These are phyloP conservation scores for Moricandia arvensis DNA, from an alignment of 345 rosid genomes.

Conservation along the genomic window DNA sequence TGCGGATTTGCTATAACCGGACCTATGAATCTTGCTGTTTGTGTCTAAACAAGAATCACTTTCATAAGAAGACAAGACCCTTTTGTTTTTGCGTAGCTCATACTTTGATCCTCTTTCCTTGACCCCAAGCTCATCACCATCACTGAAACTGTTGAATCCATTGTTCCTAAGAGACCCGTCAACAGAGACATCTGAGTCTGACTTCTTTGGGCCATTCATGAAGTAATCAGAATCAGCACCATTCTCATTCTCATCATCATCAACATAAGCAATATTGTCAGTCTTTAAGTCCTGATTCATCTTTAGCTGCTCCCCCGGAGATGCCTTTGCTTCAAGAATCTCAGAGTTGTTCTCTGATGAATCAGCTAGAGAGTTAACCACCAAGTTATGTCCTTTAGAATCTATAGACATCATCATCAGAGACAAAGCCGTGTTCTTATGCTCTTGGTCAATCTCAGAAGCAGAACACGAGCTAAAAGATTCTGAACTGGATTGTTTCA, in stretches of 20 bases:
- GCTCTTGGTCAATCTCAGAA: constrained; percentile 65
- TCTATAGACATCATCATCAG: constrained; percentile 73
- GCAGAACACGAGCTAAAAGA: constrained; percentile 35
- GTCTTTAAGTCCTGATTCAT: constrained; percentile 1
- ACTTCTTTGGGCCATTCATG: constrained; percentile 58
- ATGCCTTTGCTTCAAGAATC: constrained; percentile 33
- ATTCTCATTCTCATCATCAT: constrained; percentile 10
- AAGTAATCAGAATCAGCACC: constrained; percentile 52
- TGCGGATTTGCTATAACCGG: constrained; percentile 30
- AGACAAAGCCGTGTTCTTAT: constrained; percentile 55
- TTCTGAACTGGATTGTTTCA: constrained; percentile 35
- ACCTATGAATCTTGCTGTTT: constrained; percentile 24
- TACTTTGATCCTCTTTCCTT: constrained; percentile 28
- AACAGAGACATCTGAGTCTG: constrained; percentile 47
- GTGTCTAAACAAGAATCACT: constrained; percentile 41
- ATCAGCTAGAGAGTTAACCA: too few relatives aligned
- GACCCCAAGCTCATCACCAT: background rate
- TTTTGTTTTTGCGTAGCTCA: constrained; percentile 44
- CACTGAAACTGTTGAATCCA: constrained; percentile 24
- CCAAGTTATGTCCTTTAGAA: constrained; percentile 37
- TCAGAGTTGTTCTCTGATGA: too few relatives aligned
- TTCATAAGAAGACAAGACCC: constrained; percentile 37
- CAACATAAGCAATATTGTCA: too few relatives aligned
- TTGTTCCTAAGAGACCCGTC: constrained; percentile 39
- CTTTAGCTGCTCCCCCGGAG: constrained; percentile 42